Conservation (phyloP, 1,284 basidiomycete species). For the Pseudozyma sp. region DNA sequence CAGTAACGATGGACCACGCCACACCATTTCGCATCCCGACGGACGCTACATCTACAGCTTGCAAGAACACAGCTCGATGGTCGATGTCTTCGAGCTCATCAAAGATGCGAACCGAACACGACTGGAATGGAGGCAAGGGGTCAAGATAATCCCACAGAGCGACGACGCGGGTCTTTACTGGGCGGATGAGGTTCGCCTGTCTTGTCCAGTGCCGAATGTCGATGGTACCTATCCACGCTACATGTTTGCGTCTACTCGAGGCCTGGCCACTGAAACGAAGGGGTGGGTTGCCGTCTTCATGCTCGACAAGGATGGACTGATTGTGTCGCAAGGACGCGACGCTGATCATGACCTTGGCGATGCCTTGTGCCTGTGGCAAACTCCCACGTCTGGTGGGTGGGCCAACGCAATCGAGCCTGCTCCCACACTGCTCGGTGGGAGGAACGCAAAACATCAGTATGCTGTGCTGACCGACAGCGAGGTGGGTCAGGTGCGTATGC, state of each 20-base stretch:
- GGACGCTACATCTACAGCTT: slow-evolving; percentile 69
- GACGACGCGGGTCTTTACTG: slow-evolving; percentile 56
- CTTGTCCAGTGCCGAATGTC: slow-evolving; percentile 35
- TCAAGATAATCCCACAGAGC: slow-evolving; percentile 64
- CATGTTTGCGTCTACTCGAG: slow-evolving; percentile 69
- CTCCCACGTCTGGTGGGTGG: slow-evolving; percentile 70
- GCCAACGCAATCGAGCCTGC: slow-evolving; percentile 70
- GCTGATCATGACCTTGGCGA: slow-evolving; percentile 21
- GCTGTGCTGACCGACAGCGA: slow-evolving; percentile 69
- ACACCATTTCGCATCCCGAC: slow-evolving; percentile 69
- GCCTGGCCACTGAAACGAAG: slow-evolving; percentile 62
- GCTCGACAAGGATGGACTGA: slow-evolving; percentile 58
- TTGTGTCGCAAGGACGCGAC: slow-evolving; percentile 23
- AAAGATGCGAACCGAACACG: slow-evolving; percentile 21
- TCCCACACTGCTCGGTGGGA: slow-evolving; percentile 48
- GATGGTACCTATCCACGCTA: slow-evolving; percentile 33
- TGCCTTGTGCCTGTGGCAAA: slow-evolving; percentile 61
- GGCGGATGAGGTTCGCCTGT: slow-evolving; percentile 70
- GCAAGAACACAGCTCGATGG: slow-evolving; percentile 67
- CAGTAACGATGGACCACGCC: slow-evolving; percentile 69
- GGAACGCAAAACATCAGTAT: slow-evolving; percentile 47
- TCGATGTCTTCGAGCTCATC: slow-evolving; percentile 60
- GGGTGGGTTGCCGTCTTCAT: slow-evolving; percentile 69
- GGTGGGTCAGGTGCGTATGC: slow-evolving; percentile 66
- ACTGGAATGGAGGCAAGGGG: slow-evolving; percentile 60